Evolutionary conservation across 495 filamentous ascomycete species (phyloP).

Genomic region (Lophiotrema nucula): DNA sequence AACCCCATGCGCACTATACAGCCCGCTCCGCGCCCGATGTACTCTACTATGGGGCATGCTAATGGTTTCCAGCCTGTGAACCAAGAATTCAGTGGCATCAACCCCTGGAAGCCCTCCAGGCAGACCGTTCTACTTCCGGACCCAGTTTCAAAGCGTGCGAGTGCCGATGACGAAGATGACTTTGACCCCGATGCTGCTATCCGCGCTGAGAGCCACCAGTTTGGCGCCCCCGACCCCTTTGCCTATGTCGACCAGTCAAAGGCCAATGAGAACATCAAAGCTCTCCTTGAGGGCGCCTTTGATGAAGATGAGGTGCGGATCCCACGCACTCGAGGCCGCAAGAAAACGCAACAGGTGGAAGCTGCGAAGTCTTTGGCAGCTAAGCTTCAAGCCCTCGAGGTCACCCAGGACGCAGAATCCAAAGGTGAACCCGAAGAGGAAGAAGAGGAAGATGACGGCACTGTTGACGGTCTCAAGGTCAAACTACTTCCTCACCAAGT

Average conservation of each 20-base stretch:
- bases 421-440: constrained; percentile 55
- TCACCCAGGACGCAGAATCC: constrained; percentile 45
- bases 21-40: constrained; percentile 33
- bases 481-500: constrained; percentile 89
- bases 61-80: constrained; percentile 37
- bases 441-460: constrained; percentile 68
- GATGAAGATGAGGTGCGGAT: constrained; percentile 74
- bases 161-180: constrained; percentile 37
- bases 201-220: constrained; percentile 31
- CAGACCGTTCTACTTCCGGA: constrained; percentile 25
- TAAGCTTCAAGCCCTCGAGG: constrained; percentile 60
- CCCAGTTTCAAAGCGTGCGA: not conserved
- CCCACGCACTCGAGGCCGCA: constrained; percentile 52
- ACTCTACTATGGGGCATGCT: constrained; percentile 34
- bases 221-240: constrained; percentile 54
- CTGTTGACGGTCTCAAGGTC: constrained; percentile 80
- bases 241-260: constrained; percentile 74
- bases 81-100: constrained; percentile 10
- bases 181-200: constrained; percentile 45
- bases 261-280: constrained; percentile 82
- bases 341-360: constrained; percentile 46
- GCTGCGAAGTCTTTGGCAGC: constrained; percentile 55
- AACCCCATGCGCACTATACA: constrained; percentile 29
- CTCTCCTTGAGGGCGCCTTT: constrained; percentile 79
- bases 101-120: constrained; percentile 15